Base-by-base conservation (phyloP, 495 filamentous ascomycete species). In the Lindgomyces ingoldianus region DNA sequence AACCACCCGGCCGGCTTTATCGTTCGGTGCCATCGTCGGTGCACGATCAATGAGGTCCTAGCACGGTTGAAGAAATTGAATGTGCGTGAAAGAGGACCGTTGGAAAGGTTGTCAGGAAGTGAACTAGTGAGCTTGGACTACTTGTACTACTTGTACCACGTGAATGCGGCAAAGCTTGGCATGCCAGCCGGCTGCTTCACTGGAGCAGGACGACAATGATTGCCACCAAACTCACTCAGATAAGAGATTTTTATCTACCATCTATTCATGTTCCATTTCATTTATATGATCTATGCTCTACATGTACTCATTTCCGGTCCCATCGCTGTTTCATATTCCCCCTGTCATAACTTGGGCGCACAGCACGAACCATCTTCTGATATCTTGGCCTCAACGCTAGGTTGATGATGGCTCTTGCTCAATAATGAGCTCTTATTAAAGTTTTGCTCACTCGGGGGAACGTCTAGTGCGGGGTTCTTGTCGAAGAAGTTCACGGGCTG, bases 391-490 rank as follows among this genome's bases (percentile, higher is more conserved):
- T 72, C 73, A 14, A 61, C 64, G 4, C 39, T 49, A 14, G 71
- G 59, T 55, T 77, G 75, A 19, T 68, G 64, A 69, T 77, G 75
- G 45, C 52, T 25, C 70, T 80, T 75, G 8, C 71, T 72, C 16
- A 83, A 42, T 70, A 81, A 55, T 14, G 74, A 74, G 64, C 80
- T 83, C 60, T 76, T 70, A 63, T 85, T 85, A 33, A 77, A 70
- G 44, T 64, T 71, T 75, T 85, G 84, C 49, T 72, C 80, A 59
- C 77, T 81, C 11, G 84, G 81, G 24, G 87, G 83, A n/a, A 92
- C 89, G 76, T 92, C 89, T 30, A 91, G 58, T 14, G 87, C 87
- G 3, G 89, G 89, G 68, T 91, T 91, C 75, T 79, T 80, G 26
- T 84, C 83, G 74, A 91, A 92, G 79, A 91, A 91, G 26, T 89